Percentiles rank a stretch among this genome's conserved stretches.
phyloP scores from a whole-genome alignment of 2,329 filamentous ascomycete species.

The Calonectria montana region DNA sequence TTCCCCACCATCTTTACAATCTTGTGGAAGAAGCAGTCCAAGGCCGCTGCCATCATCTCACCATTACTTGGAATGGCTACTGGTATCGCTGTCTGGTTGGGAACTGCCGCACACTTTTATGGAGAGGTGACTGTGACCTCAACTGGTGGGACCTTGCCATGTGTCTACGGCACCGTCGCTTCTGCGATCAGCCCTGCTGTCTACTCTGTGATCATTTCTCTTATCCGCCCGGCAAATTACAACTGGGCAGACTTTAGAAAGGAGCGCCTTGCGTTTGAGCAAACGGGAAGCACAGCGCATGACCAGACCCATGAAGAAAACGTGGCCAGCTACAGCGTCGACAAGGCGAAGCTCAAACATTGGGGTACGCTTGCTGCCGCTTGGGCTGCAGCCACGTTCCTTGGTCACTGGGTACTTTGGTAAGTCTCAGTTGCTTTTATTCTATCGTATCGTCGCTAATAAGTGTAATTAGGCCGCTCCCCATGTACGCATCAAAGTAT shows the following conservation, averaged over 20 bases:
- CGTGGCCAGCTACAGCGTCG: constrained; percentile 39
- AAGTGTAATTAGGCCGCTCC: constrained; percentile 52
- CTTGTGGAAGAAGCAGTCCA: constrained; percentile 63
- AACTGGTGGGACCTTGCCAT: constrained; percentile 61
- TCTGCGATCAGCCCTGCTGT: constrained; percentile 55
- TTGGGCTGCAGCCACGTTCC: constrained; percentile 60
- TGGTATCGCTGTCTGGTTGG: constrained; percentile 64
- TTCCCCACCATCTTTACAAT: constrained; percentile 65
- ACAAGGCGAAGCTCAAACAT: constrained; percentile 54
- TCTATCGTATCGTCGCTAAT: neutral
- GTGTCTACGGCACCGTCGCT: constrained; percentile 64
- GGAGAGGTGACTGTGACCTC: constrained; percentile 60
- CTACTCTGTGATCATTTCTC: constrained; percentile 60
- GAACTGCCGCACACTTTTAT: constrained; percentile 56
- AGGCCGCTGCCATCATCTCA: constrained; percentile 59
- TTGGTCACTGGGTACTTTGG: constrained; percentile 66
- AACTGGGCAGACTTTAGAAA: constrained; percentile 54
- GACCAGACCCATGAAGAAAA: constrained; percentile 38
- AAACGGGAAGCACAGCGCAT: constrained; percentile 28
- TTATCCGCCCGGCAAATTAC: constrained; percentile 55
- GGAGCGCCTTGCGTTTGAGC: constrained; percentile 53
- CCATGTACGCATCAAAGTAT: constrained; percentile 65
- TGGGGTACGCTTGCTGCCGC: constrained; percentile 51
- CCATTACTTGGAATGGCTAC: constrained; percentile 62
- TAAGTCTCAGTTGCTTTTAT: constrained; percentile 22